phyloP scores from a whole-genome alignment of 306 rosid genomes.

The Malus fusca region DNA sequence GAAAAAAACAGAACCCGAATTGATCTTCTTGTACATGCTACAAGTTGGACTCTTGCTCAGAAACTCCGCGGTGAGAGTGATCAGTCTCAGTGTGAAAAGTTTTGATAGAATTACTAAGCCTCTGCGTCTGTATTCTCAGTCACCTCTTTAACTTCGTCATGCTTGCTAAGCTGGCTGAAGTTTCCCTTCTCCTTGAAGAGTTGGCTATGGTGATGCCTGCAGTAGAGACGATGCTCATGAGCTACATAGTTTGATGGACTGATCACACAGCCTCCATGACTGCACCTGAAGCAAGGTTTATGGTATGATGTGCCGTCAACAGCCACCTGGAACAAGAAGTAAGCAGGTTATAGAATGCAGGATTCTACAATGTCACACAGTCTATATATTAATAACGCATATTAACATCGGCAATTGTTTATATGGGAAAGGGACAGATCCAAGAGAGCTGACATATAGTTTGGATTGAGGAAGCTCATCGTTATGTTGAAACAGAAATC shows the following conservation, averaged over 20 bases:
- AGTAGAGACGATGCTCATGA: conserved; percentile 78
- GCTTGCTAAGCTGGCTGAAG: conserved; percentile 73
- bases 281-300: conserved; percentile 74
- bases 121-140: conserved; percentile 31
- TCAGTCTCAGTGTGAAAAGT: neutral
- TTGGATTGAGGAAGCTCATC: neutral
- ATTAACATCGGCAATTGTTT: neutral
- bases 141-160: conserved; percentile 29
- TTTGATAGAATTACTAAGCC: conserved; percentile 14
- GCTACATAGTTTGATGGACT: conserved; percentile 92
- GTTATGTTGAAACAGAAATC: neutral
- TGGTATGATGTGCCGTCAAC: conserved; percentile 84
- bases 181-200: conserved; percentile 88
- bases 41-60: conserved; percentile 5
- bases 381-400: neutral
- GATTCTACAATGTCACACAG: neutral
- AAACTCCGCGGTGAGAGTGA: conserved; percentile 10
- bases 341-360: neutral
- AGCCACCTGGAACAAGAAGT: conserved; percentile 46
- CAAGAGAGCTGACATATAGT: neutral
- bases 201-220: conserved; percentile 87
- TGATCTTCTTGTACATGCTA: conserved; percentile 9
- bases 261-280: conserved; percentile 83
- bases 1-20: conserved; percentile 1
- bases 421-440: neutral